Evolutionary conservation across 140 eudicot species (phyloP).

Genomic region (Erigeron philadelphicus): DNA sequence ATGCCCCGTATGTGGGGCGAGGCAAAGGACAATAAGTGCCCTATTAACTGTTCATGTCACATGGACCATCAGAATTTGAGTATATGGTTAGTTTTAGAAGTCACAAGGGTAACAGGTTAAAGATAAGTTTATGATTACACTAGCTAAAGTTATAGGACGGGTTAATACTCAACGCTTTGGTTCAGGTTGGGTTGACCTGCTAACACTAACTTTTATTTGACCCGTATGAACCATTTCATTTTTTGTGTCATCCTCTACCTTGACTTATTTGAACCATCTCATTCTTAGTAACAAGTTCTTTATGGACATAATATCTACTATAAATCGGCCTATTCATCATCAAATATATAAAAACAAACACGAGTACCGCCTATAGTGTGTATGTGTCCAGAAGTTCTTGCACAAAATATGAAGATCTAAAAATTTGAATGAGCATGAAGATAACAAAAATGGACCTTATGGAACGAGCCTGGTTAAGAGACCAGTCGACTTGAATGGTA

Average conservation of each 20-base stretch:
- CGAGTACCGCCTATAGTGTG: neutral
- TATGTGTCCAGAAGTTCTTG: neutral
- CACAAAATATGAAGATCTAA: neutral
- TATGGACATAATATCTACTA: too few species aligned
- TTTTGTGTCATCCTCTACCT: too few species aligned
- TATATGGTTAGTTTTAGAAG: neutral
- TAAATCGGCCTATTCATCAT: too few species aligned
- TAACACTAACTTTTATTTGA: too few species aligned
- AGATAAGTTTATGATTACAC: too few species aligned
- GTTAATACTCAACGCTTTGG: too few species aligned
- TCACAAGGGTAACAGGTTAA: too few species aligned
- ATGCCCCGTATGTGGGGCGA: neutral
- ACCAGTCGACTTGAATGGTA: conserved; percentile 79
- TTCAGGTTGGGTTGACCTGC: too few species aligned
- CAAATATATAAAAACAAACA: neutral
- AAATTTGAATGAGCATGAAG: neutral
- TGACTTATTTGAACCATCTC: too few species aligned
- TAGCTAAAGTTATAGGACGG: too few species aligned
- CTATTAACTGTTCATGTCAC: neutral
- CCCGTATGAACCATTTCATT: too few species aligned
- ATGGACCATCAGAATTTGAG: neutral
- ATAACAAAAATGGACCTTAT: conserved; percentile 37
- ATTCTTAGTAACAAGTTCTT: too few species aligned
- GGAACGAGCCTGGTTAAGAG: conserved; percentile 86
- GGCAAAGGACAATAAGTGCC: neutral